phyloP scores from a whole-genome alignment of 2,329 filamentous ascomycete genomes.

The Stachybotrys chlorohalonatus region DNA sequence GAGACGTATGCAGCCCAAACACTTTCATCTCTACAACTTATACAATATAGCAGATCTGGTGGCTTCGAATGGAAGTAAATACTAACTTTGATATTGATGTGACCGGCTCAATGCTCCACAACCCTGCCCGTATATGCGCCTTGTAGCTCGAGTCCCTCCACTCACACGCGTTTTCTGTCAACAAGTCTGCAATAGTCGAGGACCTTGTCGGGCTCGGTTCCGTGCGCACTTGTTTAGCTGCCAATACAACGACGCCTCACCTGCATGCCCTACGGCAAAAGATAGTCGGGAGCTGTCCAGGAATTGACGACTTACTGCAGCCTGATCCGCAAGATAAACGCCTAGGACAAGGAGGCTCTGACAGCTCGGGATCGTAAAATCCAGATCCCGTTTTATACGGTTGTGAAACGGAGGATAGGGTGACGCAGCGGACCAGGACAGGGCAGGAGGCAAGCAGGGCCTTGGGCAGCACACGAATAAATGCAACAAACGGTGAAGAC shows the following conservation, averaged over 20 bases:
- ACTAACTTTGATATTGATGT: neutral
- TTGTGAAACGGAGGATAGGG: slow-evolving; percentile 7
- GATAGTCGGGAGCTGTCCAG: slow-evolving; percentile 6
- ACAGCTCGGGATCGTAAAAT: slow-evolving; percentile 8
- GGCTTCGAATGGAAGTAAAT: neutral
- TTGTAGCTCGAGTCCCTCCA: slow-evolving; percentile 11
- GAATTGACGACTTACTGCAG: slow-evolving; percentile 10
- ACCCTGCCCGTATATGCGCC: slow-evolving; percentile 1
- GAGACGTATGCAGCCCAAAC: slow-evolving; percentile 9
- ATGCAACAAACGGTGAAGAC: neutral
- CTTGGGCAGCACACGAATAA: neutral
- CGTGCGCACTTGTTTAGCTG: slow-evolving; percentile 7
- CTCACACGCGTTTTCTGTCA: slow-evolving; percentile 5
- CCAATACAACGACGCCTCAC: slow-evolving; percentile 4
- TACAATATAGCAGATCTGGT: neutral
- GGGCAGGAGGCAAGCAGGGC: neutral
- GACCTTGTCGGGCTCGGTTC: slow-evolving; percentile 5
- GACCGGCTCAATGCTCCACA: slow-evolving; percentile 4
- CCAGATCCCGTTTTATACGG: slow-evolving; percentile 7
- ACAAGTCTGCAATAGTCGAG: slow-evolving; percentile 4
- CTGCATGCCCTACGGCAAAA: slow-evolving; percentile 3
- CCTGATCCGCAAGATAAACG: slow-evolving; percentile 8
- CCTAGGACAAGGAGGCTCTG: slow-evolving; percentile 6
- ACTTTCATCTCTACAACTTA: slow-evolving; percentile 12
- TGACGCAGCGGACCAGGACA: slow-evolving; percentile 4